These are phyloP conservation scores for Aspergillus jensenii DNA, from an alignment of 2,329 filamentous ascomycete genomes.

Conservation along the genomic window DNA sequence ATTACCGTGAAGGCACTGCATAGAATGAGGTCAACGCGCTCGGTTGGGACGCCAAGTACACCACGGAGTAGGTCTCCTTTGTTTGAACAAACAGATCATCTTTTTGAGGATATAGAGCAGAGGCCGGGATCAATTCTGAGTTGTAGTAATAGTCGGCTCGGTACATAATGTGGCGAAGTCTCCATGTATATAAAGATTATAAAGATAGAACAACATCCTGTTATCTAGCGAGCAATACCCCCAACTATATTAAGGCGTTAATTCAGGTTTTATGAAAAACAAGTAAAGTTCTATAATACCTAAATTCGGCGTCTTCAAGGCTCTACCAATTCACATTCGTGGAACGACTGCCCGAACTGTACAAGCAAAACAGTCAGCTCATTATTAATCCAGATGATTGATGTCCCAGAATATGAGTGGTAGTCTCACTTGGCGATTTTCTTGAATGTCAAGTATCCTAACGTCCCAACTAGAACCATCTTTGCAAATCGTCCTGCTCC, in stretches of 20 bases:
- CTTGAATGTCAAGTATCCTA: background rate
- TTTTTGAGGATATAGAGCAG: slow-evolving; percentile 11
- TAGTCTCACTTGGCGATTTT: background rate
- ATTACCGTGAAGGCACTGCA: slow-evolving; percentile 43
- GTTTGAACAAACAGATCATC: slow-evolving; percentile 16
- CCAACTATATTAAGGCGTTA: background rate
- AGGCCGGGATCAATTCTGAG: slow-evolving; percentile 1
- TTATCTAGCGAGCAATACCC: background rate
- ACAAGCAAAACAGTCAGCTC: too few relatives aligned
- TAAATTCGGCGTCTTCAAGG: too few relatives aligned
- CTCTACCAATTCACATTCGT: background rate
- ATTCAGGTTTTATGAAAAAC: background rate
- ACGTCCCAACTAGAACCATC: background rate
- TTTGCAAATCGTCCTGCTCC: background rate
- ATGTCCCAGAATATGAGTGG: too few relatives aligned
- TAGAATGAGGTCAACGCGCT: slow-evolving; percentile 35
- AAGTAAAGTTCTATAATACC: background rate
- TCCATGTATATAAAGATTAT: background rate
- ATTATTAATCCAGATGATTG: too few relatives aligned
- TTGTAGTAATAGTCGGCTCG: background rate
- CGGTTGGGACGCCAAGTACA: slow-evolving; percentile 25
- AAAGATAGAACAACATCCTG: background rate
- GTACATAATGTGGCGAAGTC: background rate
- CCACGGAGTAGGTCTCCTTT: slow-evolving; percentile 21
- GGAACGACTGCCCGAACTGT: background rate